phyloP scores from a whole-genome alignment of 2,329 filamentous ascomycete genomes.

The Ascochyta viciae-villosae region DNA sequence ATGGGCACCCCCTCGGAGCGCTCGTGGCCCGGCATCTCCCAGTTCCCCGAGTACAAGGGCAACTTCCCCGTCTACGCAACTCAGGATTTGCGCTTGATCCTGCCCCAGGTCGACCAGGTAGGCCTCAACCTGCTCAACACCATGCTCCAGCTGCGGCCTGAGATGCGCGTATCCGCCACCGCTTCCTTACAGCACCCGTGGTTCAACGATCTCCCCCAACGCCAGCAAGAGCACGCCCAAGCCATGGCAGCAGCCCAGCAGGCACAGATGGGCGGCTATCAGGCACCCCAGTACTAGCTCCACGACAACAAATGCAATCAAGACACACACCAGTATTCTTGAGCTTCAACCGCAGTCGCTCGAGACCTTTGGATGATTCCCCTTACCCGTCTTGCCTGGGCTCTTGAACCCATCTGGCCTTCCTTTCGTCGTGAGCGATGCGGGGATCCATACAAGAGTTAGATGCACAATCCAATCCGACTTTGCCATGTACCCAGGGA shows the following conservation, averaged over 20 bases:
- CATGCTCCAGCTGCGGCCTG: conserved; percentile 92
- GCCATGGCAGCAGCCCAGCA: conserved; percentile 46
- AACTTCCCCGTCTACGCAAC: conserved; percentile 95
- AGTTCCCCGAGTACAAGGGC: conserved; percentile 96
- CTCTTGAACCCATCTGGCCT: neutral
- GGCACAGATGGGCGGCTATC: conserved; percentile 48
- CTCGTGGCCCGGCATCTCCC: conserved; percentile 92
- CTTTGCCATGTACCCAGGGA: neutral
- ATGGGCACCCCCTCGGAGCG: conserved; percentile 98
- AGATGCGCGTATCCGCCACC: conserved; percentile 86
- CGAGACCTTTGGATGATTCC: neutral
- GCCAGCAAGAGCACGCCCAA: conserved; percentile 48
- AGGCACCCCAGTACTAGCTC: conserved; percentile 48
- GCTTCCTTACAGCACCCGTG: conserved; percentile 90
- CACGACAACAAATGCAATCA: neutral
- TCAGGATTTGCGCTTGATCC: conserved; percentile 83
- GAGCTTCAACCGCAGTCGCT: neutral
- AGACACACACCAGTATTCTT: neutral
- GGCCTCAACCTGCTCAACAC: conserved; percentile 86
- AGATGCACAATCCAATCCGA: neutral
- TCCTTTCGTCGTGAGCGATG: neutral
- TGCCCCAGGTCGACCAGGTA: conserved; percentile 86
- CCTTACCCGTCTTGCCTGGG: neutral
- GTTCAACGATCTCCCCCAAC: conserved; percentile 78
- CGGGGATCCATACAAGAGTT: neutral